Base-by-base conservation (phyloP, 2,329 filamentous ascomycete species). In the Hyphodiscus sp. region DNA sequence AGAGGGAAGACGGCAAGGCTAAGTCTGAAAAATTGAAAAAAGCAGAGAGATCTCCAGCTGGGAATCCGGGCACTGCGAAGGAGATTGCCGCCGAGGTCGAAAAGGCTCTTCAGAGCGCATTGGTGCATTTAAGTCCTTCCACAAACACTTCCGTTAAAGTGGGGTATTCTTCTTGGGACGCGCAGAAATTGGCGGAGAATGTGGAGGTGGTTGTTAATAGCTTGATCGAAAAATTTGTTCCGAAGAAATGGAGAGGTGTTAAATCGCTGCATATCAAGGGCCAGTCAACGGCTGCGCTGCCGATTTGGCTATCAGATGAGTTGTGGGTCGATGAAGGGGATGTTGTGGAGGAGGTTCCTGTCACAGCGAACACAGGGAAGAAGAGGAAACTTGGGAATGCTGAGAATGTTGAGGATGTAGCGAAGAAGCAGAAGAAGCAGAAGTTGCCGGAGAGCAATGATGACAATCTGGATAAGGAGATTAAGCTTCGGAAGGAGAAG, bases 231-330 rank as follows among this genome's bases (percentile, higher is more conserved):
- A 91, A 87, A 70, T 88, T 86, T 67, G 83, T 96, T 45, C 83
- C 91, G 18, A 85, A 92, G 69, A 86, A 91, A 65, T 96, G 91
- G 91, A 82, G 82, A 65, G 94, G 92, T 69, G 80, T 97, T 59
- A 85, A 86, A 70, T 82, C 82, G 58, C 75, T 99, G 57, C 91
- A 95, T 71, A 79, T 99, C 76, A 99, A 97, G 79, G 89, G 90
- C 2, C 86, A 89, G 26, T 84, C 89, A 67, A 96, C 92, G 4
- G 86, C 85, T 57, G 87, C 92, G 9, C 78, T 99, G 66, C 94
- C 94, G n/a, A 85, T 99, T 68, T 99, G 91, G 89, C 75, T 96
- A 67, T 88, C 92, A 4, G 86, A 91, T 62, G 91, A 96, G 77
- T 77, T 99, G 59, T 99, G 94, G 91, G 72, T 86, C 16, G 88